Evolutionary conservation across 2,329 filamentous ascomycete species (phyloP).

Genomic region (Scleromitrula shiraiana): DNA sequence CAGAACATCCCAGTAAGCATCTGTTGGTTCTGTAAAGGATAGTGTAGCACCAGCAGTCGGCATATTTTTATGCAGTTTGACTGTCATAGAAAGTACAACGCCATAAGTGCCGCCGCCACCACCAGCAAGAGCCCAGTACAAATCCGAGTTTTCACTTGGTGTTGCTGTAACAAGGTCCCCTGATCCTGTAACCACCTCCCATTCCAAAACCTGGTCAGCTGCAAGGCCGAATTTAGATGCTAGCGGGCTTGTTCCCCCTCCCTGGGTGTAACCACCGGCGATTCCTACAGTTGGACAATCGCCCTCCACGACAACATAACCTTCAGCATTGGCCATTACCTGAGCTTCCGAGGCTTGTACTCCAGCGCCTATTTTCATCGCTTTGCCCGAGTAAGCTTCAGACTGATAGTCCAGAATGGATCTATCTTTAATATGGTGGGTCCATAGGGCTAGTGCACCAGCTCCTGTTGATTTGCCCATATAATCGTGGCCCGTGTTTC

Average conservation of each 20-base stretch:
- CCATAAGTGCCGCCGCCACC: slow-evolving; percentile 53
- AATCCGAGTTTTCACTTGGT: slow-evolving; percentile 39
- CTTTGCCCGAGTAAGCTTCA: slow-evolving; percentile 39
- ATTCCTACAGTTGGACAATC: slow-evolving; percentile 48
- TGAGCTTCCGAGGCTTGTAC: slow-evolving; percentile 41
- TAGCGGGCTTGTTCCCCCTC: slow-evolving; percentile 48
- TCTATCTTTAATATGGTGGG: slow-evolving; percentile 42
- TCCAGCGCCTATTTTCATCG: slow-evolving; percentile 46
- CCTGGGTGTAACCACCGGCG: slow-evolving; percentile 51
- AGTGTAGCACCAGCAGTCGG: slow-evolving; percentile 18
- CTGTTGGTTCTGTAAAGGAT: not conserved
- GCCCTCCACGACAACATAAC: slow-evolving; percentile 41
- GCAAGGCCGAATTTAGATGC: slow-evolving; percentile 45
- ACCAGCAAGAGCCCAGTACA: slow-evolving; percentile 56
- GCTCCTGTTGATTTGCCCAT: slow-evolving; percentile 52
- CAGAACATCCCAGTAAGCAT: slow-evolving; percentile 6
- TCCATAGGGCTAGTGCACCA: slow-evolving; percentile 48
- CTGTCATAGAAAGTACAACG: slow-evolving; percentile 45
- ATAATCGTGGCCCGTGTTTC: slow-evolving; percentile 49
- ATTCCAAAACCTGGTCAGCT: slow-evolving; percentile 50
- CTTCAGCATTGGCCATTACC: slow-evolving; percentile 33
- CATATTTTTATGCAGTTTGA: slow-evolving; percentile 40
- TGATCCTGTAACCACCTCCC: slow-evolving; percentile 44
- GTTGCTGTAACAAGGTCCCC: slow-evolving; percentile 41
- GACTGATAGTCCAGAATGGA: slow-evolving; percentile 33